Percentiles rank a stretch among this genome's conserved stretches.
Conservation (phyloP, 352 stramenopile genomes). For the Globisporangium paddicum region DNA sequence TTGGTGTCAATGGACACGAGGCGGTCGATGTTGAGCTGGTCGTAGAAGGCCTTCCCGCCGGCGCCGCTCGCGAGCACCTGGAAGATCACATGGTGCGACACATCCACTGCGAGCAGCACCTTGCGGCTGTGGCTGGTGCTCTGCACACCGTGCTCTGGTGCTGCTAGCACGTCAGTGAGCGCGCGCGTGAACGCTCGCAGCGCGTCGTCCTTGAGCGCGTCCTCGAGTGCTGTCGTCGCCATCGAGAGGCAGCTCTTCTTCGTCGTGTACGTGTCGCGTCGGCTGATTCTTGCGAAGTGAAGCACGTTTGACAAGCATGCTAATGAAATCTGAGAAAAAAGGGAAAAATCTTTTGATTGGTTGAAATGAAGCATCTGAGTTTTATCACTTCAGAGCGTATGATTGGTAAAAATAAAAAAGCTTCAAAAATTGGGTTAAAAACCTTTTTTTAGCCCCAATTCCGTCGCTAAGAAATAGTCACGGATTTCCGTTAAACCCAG, state of each 20-base stretch:
- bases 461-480: too few relatives aligned
- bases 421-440: too few relatives aligned
- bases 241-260: background rate
- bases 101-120: slow-evolving; percentile 48
- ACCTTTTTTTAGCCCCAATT: too few relatives aligned
- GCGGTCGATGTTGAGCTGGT: slow-evolving; percentile 37
- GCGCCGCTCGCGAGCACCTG: slow-evolving; percentile 63
- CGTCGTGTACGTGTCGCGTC: background rate
- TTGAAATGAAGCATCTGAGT: background rate
- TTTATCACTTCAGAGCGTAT: background rate
- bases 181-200: slow-evolving; percentile 37
- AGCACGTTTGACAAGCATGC: background rate
- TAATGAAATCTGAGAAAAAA: background rate
- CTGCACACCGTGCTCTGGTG: background rate
- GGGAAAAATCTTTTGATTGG: too few relatives aligned
- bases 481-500: too few relatives aligned
- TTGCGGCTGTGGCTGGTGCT: slow-evolving; percentile 8
- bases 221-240: slow-evolving; percentile 29
- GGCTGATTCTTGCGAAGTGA: background rate
- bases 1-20: slow-evolving; percentile 43
- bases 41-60: slow-evolving; percentile 63
- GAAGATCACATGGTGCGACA: slow-evolving; percentile 50
- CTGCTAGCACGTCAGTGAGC: slow-evolving; percentile 16
- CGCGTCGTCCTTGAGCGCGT: slow-evolving; percentile 47
- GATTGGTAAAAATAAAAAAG: background rate